These are phyloP conservation scores for Hymenoscyphus linearis DNA, from an alignment of 2,329 filamentous ascomycete genomes.

Conservation along the genomic window DNA sequence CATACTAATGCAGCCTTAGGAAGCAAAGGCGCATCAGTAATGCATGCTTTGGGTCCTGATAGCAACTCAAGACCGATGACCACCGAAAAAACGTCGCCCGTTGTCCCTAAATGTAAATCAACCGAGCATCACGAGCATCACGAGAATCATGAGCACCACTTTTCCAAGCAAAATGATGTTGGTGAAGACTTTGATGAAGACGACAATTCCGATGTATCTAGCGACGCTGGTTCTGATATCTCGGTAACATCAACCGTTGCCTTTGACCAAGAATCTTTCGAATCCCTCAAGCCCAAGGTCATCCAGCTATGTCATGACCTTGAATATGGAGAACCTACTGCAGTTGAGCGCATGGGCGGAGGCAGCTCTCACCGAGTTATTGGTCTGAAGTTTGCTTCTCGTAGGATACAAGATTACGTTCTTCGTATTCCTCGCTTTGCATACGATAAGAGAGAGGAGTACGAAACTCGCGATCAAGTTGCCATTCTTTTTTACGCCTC, in stretches of 20 bases:
- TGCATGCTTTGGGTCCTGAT: too few species aligned
- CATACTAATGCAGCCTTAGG: background rate
- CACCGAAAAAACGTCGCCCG: too few species aligned
- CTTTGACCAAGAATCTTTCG: conserved; percentile 13
- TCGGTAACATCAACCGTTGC: background rate
- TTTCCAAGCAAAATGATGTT: background rate
- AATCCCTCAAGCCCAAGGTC: conserved; percentile 14
- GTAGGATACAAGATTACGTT: conserved; percentile 7
- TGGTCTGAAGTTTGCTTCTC: conserved; percentile 9
- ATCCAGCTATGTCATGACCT: conserved; percentile 17
- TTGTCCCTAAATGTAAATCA: too few species aligned
- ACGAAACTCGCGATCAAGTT: conserved; percentile 16
- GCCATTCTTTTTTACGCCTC: conserved; percentile 10
- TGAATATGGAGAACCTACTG: conserved; percentile 11
- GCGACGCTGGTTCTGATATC: conserved; percentile 1
- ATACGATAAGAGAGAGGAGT: background rate
- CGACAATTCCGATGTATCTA: background rate
- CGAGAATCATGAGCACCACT: background rate
- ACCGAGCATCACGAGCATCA: too few species aligned
- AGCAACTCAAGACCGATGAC: too few species aligned
- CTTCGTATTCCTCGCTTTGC: conserved; percentile 20
- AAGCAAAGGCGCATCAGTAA: too few species aligned
- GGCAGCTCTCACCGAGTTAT: conserved; percentile 20
- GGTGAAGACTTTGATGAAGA: background rate
- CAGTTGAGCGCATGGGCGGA: conserved; percentile 16